Evolutionary conservation across 305 asterid genomes (phyloP).

Genomic region (Solanum chacoense): DNA sequence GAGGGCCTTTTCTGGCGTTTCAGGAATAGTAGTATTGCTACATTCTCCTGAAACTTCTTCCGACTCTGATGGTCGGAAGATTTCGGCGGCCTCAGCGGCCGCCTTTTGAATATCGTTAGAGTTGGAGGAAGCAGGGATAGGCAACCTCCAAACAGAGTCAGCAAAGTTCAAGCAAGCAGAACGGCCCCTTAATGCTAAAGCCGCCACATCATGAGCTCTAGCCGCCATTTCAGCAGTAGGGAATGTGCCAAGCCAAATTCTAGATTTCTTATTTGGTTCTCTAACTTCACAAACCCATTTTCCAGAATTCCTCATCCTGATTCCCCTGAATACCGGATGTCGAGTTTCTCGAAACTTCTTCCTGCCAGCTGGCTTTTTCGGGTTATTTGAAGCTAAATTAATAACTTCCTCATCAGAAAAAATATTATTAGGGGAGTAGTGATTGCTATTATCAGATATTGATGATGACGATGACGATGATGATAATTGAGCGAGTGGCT

Average conservation of each 20-base stretch:
- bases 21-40: background rate
- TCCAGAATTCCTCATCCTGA: slow-evolving; percentile 42
- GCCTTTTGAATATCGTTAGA: slow-evolving; percentile 39
- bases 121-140: slow-evolving; percentile 32
- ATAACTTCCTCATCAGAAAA: slow-evolving; percentile 9
- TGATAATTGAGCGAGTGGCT: background rate
- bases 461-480: background rate
- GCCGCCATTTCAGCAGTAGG: slow-evolving; percentile 54
- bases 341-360: slow-evolving; percentile 28
- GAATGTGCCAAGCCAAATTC: slow-evolving; percentile 60
- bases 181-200: slow-evolving; percentile 54
- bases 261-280: slow-evolving; percentile 48
- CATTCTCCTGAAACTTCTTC: background rate
- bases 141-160: slow-evolving; percentile 55
- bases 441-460: background rate
- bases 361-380: slow-evolving; percentile 57
- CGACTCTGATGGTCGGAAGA: slow-evolving; percentile 8
- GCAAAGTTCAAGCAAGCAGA: slow-evolving; percentile 67
- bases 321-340: slow-evolving; percentile 60
- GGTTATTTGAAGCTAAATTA: slow-evolving; percentile 34
- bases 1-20: background rate
- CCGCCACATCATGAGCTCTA: slow-evolving; percentile 72
- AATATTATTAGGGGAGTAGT: background rate
- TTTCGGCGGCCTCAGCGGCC: slow-evolving; percentile 28
- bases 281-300: slow-evolving; percentile 66